These are phyloP conservation scores for Elongisporangium anandrum DNA, from an alignment of 352 stramenopile species.

Conservation along the genomic window DNA sequence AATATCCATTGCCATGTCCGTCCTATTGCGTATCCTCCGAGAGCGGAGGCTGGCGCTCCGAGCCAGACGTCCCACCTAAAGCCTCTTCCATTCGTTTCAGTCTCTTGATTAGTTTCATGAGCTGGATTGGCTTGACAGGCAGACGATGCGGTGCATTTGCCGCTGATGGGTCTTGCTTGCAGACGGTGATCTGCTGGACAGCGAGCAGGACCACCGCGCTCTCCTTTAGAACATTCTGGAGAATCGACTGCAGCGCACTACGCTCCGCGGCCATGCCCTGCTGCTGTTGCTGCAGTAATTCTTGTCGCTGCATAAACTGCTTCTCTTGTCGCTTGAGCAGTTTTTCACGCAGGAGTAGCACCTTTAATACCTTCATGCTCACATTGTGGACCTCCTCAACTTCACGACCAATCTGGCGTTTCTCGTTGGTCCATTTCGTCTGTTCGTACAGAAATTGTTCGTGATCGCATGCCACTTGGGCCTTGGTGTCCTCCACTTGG, in stretches of 20 bases:
- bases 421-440: slow-evolving; percentile 49
- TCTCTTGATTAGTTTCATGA: slow-evolving; percentile 39
- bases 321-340: slow-evolving; percentile 52
- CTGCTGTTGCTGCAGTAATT: slow-evolving; percentile 17
- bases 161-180: slow-evolving; percentile 4
- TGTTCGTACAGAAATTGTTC: slow-evolving; percentile 64
- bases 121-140: slow-evolving; percentile 43
- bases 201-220: slow-evolving; percentile 42
- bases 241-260: slow-evolving; percentile 12
- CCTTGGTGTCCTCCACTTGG: slow-evolving; percentile 39
- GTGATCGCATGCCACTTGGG: slow-evolving; percentile 59
- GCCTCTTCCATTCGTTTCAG: slow-evolving; percentile 25
- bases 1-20: not conserved
- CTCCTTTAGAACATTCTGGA: slow-evolving; percentile 41
- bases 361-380: slow-evolving; percentile 64
- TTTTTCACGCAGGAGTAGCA: slow-evolving; percentile 62
- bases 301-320: slow-evolving; percentile 8
- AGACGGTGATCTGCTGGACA: slow-evolving; percentile 33
- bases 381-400: slow-evolving; percentile 55
- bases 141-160: not conserved
- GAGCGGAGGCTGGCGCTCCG: not conserved
- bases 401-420: slow-evolving; percentile 37
- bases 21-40: not conserved
- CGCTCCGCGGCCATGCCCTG: slow-evolving; percentile 8
- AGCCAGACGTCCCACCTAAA: slow-evolving; percentile 4